Base-by-base conservation (phyloP, 129 eudicot species). In the Oenanthe sinensis region DNA sequence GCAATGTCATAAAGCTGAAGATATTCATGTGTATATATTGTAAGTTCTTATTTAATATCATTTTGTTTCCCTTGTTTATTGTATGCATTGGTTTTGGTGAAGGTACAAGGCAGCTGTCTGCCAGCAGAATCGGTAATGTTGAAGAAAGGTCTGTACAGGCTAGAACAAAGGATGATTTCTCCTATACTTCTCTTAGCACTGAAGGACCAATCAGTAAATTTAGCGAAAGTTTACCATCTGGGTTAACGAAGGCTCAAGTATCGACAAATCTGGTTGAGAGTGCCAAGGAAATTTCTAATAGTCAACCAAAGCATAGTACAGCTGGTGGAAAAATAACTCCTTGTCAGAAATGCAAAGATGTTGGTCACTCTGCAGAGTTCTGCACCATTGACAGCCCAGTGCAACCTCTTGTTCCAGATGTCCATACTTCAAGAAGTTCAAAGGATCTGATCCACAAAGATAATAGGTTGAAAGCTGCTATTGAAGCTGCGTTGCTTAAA, bases 401-500 rank as follows among this genome's bases (percentile, higher is more conserved):
- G 54, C 50, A 43, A 43, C 55, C 84, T 65, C 30, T 78, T 54
- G 71, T 83, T 67, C 42, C 55, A 33, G 87, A 82, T 84, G 79
- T 78, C 42, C 40, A 87, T 73, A 69, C 78, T 77, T n/a, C 76
- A 69, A 92, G 76, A 80, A 82, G 49, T 80, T 81, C 85, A 63
- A 85, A 83, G 81, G 96, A 83, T 58, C 79, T 15, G 71, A 81
- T 76, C 47, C 75, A 84, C 78, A 82, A 87, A 79, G 91, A 84
- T 71, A 88, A 89, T 79, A 89, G 82, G 39, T 86, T 94, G 80
- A 94, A 91, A 80, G 96, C 90, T 78, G 98, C 98, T 68, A 87
- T 94, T 79, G 90, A 88, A 83, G 98, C 93, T 44, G 98, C 97
- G 54, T 83, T 90, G 88, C 94, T 86, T 54, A 95, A 89, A 85